A percentile compares a stretch with the other conserved stretches of the same genome.
Conservation (phyloP, 352 stramenopile species). For the Peronosclerospora sorghi region DNA sequence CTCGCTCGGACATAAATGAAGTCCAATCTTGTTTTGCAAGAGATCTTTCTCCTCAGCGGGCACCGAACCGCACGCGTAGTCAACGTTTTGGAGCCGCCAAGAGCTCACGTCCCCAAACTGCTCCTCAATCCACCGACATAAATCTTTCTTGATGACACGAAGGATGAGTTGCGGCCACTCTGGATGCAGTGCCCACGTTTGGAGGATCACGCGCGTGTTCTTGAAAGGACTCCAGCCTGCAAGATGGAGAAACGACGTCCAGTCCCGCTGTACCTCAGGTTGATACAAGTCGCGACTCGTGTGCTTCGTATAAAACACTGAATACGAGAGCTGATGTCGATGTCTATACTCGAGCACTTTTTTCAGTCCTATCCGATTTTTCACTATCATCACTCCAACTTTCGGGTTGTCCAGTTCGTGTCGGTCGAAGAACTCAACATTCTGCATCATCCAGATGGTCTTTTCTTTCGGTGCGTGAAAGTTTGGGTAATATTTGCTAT, state of each 20-base stretch:
- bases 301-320: conserved; percentile 77
- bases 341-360: conserved; percentile 76
- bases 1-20: conserved; percentile 68
- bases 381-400: conserved; percentile 75
- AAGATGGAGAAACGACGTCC: conserved; percentile 65
- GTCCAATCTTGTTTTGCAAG: conserved; percentile 65
- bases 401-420: conserved; percentile 58
- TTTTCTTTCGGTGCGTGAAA: conserved; percentile 46
- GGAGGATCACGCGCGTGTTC: conserved; percentile 62
- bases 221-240: conserved; percentile 65
- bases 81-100: conserved; percentile 57
- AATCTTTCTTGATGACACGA: conserved; percentile 48
- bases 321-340: conserved; percentile 63
- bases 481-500: conserved; percentile 60
- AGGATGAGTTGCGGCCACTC: conserved; percentile 66
- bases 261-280: conserved; percentile 44
- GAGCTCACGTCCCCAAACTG: conserved; percentile 32
- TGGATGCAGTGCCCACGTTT: conserved; percentile 54
- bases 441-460: conserved; percentile 81
- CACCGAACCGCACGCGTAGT: conserved; percentile 61
- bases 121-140: conserved; percentile 58
- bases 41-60: conserved; percentile 39
- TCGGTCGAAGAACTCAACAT: conserved; percentile 75
- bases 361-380: conserved; percentile 70
- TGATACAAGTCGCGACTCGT: conserved; percentile 63